A percentile compares a stretch with the other conserved stretches of the same genome.
phyloP scores from a whole-genome alignment of 2,329 filamentous ascomycete genomes.

The Cercospora beticola region DNA sequence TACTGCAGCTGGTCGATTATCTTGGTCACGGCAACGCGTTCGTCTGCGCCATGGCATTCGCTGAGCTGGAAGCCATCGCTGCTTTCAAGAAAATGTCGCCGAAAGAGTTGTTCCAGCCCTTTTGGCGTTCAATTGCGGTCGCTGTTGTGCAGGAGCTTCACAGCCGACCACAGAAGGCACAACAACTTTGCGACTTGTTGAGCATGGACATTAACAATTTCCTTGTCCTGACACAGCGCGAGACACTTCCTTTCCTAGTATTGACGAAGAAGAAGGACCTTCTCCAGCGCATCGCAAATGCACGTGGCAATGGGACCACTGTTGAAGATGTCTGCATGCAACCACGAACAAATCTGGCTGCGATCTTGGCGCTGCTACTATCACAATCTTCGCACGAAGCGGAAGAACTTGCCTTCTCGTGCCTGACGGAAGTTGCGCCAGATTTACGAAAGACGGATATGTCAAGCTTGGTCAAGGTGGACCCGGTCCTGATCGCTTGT shows the following conservation, averaged over 20 bases:
- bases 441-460: constrained; percentile 68
- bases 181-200: constrained; percentile 77
- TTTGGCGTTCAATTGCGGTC: constrained; percentile 83
- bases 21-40: constrained; percentile 79
- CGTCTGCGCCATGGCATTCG: constrained; percentile 76
- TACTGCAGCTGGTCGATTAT: constrained; percentile 82
- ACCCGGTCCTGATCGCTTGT: constrained; percentile 72
- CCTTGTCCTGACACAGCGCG: constrained; percentile 70
- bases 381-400: constrained; percentile 62
- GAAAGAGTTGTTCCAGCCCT: constrained; percentile 69
- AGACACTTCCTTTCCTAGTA: constrained; percentile 84
- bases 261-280: constrained; percentile 74
- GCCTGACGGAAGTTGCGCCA: constrained; percentile 66
- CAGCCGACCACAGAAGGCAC: constrained; percentile 75
- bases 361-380: constrained; percentile 59
- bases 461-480: constrained; percentile 67
- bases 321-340: constrained; percentile 63
- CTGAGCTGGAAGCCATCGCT: constrained; percentile 74
- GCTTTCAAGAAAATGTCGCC: constrained; percentile 60
- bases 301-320: constrained; percentile 53
- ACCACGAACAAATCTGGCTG: constrained; percentile 56
- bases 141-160: constrained; percentile 79
- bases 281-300: constrained; percentile 76
- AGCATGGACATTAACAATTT: constrained; percentile 73
- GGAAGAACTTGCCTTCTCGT: constrained; percentile 66